phyloP scores from a whole-genome alignment of 257 asterid genomes.

The Hygrophila difformis region DNA sequence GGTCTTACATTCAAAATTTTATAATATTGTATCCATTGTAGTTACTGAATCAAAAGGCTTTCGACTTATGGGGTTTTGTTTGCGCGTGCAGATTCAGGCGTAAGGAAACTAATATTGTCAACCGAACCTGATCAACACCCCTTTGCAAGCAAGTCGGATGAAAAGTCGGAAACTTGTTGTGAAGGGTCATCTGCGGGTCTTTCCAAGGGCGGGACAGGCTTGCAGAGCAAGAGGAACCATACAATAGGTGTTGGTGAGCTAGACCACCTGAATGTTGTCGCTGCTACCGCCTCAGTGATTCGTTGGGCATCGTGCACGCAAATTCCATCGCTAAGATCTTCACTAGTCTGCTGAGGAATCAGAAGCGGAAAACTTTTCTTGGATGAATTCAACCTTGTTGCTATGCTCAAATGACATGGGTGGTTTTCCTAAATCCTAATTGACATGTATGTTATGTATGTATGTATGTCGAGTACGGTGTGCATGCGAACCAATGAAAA shows the following conservation, averaged over 20 bases:
- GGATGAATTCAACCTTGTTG: neutral
- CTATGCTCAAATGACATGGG: too few relatives aligned
- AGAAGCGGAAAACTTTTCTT: neutral
- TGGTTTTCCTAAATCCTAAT: too few relatives aligned
- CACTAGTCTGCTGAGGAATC: conserved; percentile 39
- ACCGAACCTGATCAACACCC: conserved; percentile 25
- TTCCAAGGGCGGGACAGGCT: conserved; percentile 20
- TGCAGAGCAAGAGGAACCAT: conserved; percentile 47
- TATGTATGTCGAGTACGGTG: too few relatives aligned
- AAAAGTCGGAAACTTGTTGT: conserved; percentile 19
- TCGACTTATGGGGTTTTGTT: neutral
- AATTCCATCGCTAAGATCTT: conserved; percentile 38
- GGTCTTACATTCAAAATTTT: too few relatives aligned
- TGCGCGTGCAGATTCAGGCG: conserved; percentile 28
- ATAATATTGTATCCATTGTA: neutral
- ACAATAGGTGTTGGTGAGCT: conserved; percentile 55
- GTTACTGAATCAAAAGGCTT: neutral
- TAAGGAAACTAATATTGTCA: conserved; percentile 21
- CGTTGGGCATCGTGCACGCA: conserved; percentile 57
- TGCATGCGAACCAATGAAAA: too few relatives aligned
- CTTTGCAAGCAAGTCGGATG: neutral
- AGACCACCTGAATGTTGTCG: conserved; percentile 32
- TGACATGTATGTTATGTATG: too few relatives aligned
- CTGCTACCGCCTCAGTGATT: conserved; percentile 35
- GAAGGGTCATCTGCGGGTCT: conserved; percentile 16